phyloP scores from a whole-genome alignment of 352 stramenopile genomes.

The Phytophthora brassicae region DNA sequence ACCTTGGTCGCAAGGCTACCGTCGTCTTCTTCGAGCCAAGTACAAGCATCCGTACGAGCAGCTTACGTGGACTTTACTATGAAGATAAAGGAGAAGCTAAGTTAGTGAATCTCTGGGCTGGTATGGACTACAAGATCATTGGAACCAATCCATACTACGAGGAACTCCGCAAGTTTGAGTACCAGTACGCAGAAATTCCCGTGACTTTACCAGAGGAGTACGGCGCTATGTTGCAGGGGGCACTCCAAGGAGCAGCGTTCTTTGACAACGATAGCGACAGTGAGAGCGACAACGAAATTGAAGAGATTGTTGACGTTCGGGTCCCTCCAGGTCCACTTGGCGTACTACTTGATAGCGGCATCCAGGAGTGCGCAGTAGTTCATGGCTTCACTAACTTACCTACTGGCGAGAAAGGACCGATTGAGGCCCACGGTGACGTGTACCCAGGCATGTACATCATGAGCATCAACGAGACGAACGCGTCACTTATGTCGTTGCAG shows the following conservation, averaged over 20 bases:
- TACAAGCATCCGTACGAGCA: constrained; percentile 74
- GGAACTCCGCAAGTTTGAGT: constrained; percentile 69
- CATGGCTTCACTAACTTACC: constrained; percentile 77
- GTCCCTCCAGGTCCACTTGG: constrained; percentile 74
- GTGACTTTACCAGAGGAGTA: constrained; percentile 43
- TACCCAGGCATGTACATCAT: constrained; percentile 85
- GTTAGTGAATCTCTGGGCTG: constrained; percentile 81
- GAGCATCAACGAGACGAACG: constrained; percentile 85
- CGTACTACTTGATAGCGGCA: constrained; percentile 75
- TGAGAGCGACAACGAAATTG: constrained; percentile 77
- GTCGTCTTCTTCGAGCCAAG: constrained; percentile 84
- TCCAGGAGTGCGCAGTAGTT: constrained; percentile 78
- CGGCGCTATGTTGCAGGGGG: constrained; percentile 67
- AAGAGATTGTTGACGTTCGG: constrained; percentile 71
- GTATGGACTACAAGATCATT: constrained; percentile 83
- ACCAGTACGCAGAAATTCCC: constrained; percentile 70
- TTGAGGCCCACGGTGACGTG: constrained; percentile 65
- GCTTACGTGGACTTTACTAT: constrained; percentile 77
- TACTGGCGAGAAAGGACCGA: constrained; percentile 58
- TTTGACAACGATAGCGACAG: constrained; percentile 84
- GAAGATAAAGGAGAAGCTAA: constrained; percentile 73
- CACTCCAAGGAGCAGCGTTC: constrained; percentile 73
- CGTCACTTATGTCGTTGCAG: constrained; percentile 78
- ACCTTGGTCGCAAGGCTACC: constrained; percentile 68
- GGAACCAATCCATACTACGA: constrained; percentile 74